Evolutionary conservation across 768 basidiomycete species (phyloP), one percentile per base, ranked within the genome.

Genomic region (Trametes gibbosa): DNA sequence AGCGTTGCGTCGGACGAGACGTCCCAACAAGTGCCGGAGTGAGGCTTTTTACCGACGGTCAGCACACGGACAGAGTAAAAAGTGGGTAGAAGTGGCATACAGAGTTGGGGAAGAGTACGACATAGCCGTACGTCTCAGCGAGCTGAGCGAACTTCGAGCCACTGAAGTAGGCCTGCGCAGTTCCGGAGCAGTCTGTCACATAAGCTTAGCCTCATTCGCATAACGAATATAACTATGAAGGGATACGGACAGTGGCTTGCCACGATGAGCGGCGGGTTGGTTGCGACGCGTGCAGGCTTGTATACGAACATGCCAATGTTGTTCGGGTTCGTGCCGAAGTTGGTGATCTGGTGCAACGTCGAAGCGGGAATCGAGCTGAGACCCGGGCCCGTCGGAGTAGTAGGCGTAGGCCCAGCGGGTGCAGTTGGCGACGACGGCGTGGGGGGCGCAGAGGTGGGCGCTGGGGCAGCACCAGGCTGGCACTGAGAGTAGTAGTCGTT

Each of bases 241-340:
- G 7, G 13, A 8, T 6, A 63, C 65, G 37, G 21, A 66, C 63
- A 78, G 73, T 85, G 65, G 69, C 65, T 69, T 68, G 69, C 69
- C 50, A 83, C 77, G 50, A 84, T 77, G 40, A 84, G 70, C 10
- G 80, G 73, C 2, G 81, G 79, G 10, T 62, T 60, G 37, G 59
- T 32, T 1, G 66, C 65, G 13, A 73, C 53, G 35, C 53, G 57
- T 7, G 65, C 62, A n/a, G 72, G 73, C 68, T 63, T 68, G 65
- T 70, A 70, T 35, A 77, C 68, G 67, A 68, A 83, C 72, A 82
- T 77, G 39, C 73, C 70, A 42, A 83, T 80, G 66, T 76, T 75
- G 45, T 77, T 83, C 19, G 83, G 82, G 69, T 84, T 84, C 23
- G 78, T 41, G 13, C 81, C 81, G 64, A 80, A 80, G 72, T 77